Evolutionary conservation across 345 rosid genomes (phyloP).

Genomic region (Brassica napus): Da-Ae NC_063442.1:4408501-4409000

Average conservation of each 20-base stretch:
- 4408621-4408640: not conserved
- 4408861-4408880: not conserved
- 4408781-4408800: not conserved
- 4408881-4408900: not conserved
- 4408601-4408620: not conserved
- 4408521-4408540: not conserved
- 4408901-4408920: conserved; percentile 40
- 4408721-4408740: conserved; percentile 20
- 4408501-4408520: not conserved
- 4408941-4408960: conserved; percentile 42
- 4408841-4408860: not conserved
- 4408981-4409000: conserved; percentile 36
- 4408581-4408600: not conserved
- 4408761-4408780: not conserved
- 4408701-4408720: conserved; percentile 13
- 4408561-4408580: not conserved
- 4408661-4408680: conserved; percentile 11
- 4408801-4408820: not conserved
- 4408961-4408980: conserved; percentile 30
- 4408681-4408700: conserved; percentile 29
- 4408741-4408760: not conserved
- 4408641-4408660: not conserved
- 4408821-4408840: not conserved
- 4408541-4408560: not conserved
- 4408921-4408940: conserved; percentile 56